A percentile compares a stretch with the other conserved stretches of the same genome.
These are phyloP conservation scores for Paraphysoderma sedebokerense DNA, from an alignment of 371 early-diverging fungal genomes.

Conservation along the genomic window DNA sequence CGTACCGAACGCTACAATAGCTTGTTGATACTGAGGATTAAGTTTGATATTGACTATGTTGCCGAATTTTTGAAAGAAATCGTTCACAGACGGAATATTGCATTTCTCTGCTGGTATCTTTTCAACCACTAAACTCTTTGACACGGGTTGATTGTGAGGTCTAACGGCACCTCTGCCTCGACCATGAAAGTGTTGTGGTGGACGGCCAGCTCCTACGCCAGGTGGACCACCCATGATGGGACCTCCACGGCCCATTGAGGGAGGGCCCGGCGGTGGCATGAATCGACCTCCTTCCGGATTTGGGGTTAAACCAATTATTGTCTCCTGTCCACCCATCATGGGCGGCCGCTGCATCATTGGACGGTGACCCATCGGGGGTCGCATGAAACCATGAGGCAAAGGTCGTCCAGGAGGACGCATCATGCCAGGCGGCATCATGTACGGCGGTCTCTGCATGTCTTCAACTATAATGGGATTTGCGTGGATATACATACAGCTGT, in stretches of 20 bases:
- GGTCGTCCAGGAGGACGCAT: too few relatives aligned
- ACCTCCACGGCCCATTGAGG: too few relatives aligned
- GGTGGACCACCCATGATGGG: too few relatives aligned
- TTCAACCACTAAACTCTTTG: conserved; percentile 38
- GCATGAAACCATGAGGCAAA: too few relatives aligned
- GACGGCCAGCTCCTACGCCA: too few relatives aligned
- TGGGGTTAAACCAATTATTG: too few relatives aligned
- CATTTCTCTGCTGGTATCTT: conserved; percentile 51
- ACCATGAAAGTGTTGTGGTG: too few relatives aligned
- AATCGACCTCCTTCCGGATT: too few relatives aligned
- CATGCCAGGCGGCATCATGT: too few relatives aligned
- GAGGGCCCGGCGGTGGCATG: not conserved
- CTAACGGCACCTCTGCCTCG: conserved; percentile 9
- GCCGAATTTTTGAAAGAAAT: conserved; percentile 57
- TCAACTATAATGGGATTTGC: conserved; percentile 55
- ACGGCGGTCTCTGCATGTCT: conserved; percentile 17
- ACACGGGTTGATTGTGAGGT: conserved; percentile 8
- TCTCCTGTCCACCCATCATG: too few relatives aligned
- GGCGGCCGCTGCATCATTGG: too few relatives aligned
- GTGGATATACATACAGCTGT: conserved; percentile 63
- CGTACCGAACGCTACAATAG: conserved; percentile 42
- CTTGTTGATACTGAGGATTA: conserved; percentile 25
- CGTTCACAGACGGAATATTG: conserved; percentile 42
- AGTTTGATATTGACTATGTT: conserved; percentile 48
- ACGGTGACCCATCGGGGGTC: too few relatives aligned